Percentiles rank a stretch among this genome's conserved stretches.
These are phyloP conservation scores for Gossypium gossypioides DNA, from an alignment of 441 rosid species.

Conservation along the genomic window DNA sequence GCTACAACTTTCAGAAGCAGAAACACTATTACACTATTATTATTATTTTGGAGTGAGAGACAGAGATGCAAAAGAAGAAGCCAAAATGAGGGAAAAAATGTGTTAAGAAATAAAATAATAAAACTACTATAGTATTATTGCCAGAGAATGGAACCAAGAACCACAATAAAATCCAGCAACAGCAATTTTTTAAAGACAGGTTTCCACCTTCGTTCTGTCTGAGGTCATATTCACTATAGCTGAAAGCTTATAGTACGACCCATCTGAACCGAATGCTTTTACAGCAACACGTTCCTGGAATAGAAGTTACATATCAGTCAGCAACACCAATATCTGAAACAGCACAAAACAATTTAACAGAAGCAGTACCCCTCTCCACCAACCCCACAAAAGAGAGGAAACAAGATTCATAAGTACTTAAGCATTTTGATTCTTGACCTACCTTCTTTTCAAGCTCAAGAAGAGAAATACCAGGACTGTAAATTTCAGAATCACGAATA, in stretches of 20 bases:
- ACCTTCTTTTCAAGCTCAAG: constrained; percentile 99
- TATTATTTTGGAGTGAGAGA: background rate
- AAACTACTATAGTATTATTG: background rate
- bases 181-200: background rate
- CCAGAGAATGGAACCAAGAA: constrained; percentile 3
- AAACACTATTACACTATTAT: background rate
- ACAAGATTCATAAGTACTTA: background rate
- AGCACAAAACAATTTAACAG: constrained; percentile 12
- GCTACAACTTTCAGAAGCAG: background rate
- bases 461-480: constrained; percentile 90
- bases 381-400: constrained; percentile 7
- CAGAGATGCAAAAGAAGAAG: background rate
- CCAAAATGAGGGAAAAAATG: background rate
- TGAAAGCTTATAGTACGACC: constrained; percentile 82
- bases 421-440: background rate
- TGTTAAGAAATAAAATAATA: constrained; percentile 1
- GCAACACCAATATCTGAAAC: constrained; percentile 1
- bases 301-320: constrained; percentile 14
- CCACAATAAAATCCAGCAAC: background rate
- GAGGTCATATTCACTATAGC: constrained; percentile 79
- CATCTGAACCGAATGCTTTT: constrained; percentile 69
- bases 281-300: constrained; percentile 91
- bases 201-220: constrained; percentile 88
- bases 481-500: constrained; percentile 63
- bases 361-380: constrained; percentile 1